phyloP scores from a whole-genome alignment of 768 basidiomycete genomes.

The Trametes cinnabarina region DNA sequence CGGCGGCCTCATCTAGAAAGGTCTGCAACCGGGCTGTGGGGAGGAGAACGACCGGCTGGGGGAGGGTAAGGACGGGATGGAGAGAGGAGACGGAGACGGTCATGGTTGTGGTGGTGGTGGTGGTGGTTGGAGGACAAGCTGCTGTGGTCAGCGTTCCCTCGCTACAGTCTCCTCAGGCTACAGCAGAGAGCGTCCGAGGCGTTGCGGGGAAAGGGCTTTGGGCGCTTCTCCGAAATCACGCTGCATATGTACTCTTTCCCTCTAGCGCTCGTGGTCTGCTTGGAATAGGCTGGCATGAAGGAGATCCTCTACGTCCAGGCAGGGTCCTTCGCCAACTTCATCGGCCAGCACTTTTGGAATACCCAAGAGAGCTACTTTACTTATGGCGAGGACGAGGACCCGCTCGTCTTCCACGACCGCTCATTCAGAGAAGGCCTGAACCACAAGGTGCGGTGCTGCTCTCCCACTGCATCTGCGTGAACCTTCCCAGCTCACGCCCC shows the following conservation, averaged over 20 bases:
- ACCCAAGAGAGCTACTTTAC: slow-evolving; percentile 70
- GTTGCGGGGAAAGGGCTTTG: slow-evolving; percentile 7
- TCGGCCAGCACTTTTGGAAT: slow-evolving; percentile 82
- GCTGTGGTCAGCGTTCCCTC: background rate
- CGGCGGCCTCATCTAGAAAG: slow-evolving; percentile 59
- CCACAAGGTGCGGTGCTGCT: slow-evolving; percentile 37
- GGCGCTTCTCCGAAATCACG: slow-evolving; percentile 10
- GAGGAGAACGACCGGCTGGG: slow-evolving; percentile 70
- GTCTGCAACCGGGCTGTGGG: slow-evolving; percentile 71
- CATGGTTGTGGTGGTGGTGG: slow-evolving; percentile 13
- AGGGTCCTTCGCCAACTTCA: slow-evolving; percentile 62
- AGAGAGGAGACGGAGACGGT: slow-evolving; percentile 2
- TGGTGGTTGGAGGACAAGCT: background rate
- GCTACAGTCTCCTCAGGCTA: too few species aligned
- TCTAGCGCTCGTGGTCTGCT: too few species aligned
- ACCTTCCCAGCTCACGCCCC: slow-evolving; percentile 1
- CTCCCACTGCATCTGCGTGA: background rate
- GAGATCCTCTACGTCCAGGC: slow-evolving; percentile 82
- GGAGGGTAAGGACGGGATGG: slow-evolving; percentile 68
- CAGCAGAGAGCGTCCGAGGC: background rate
- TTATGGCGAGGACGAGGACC: slow-evolving; percentile 43
- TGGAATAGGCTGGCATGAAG: slow-evolving; percentile 57
- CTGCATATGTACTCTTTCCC: background rate
- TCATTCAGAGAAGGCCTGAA: slow-evolving; percentile 67
- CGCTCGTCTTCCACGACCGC: slow-evolving; percentile 48